Evolutionary conservation across 1,284 basidiomycete genomes (phyloP).

Genomic region (Coniferiporia weirii): DNA sequence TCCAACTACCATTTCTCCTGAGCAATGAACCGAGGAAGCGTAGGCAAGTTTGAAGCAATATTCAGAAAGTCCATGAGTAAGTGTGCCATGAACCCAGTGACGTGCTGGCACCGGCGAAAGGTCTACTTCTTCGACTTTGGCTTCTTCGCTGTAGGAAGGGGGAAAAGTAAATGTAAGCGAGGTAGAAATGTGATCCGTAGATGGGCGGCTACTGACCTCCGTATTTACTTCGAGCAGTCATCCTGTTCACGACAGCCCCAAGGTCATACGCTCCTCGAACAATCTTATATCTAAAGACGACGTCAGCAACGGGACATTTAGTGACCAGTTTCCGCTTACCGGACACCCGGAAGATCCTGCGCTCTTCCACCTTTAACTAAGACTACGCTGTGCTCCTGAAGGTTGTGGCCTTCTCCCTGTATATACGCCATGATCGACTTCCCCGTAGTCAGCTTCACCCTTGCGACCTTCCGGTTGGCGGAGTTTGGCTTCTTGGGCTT

Average conservation of each 20-base stretch:
- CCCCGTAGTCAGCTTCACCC: constrained; percentile 90
- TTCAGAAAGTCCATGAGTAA: not conserved
- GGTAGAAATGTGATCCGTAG: not conserved
- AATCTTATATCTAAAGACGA: constrained; percentile 79
- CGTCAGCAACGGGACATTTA: constrained; percentile 2
- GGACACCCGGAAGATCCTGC: constrained; percentile 95
- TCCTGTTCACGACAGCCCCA: constrained; percentile 83
- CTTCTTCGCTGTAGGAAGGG: constrained; percentile 65
- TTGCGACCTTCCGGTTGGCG: constrained; percentile 94
- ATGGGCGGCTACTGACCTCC: constrained; percentile 57
- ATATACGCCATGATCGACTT: constrained; percentile 92
- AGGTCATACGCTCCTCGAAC: constrained; percentile 93
- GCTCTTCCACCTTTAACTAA: constrained; percentile 90
- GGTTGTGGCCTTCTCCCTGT: constrained; percentile 95
- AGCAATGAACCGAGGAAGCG: not conserved
- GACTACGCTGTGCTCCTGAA: constrained; percentile 97
- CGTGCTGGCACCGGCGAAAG: not conserved
- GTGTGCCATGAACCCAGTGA: not conserved
- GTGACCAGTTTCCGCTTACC: constrained; percentile 45
- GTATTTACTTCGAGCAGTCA: constrained; percentile 85
- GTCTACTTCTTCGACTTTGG: constrained; percentile 70
- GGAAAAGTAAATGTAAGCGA: no score
- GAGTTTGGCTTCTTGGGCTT: constrained; percentile 99
- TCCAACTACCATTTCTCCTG: not conserved
- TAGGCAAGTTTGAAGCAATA: not conserved